These are phyloP conservation scores for Chlamydomonas sp. DNA, from an alignment of 139 green algal genomes.

Conservation along the genomic window DNA sequence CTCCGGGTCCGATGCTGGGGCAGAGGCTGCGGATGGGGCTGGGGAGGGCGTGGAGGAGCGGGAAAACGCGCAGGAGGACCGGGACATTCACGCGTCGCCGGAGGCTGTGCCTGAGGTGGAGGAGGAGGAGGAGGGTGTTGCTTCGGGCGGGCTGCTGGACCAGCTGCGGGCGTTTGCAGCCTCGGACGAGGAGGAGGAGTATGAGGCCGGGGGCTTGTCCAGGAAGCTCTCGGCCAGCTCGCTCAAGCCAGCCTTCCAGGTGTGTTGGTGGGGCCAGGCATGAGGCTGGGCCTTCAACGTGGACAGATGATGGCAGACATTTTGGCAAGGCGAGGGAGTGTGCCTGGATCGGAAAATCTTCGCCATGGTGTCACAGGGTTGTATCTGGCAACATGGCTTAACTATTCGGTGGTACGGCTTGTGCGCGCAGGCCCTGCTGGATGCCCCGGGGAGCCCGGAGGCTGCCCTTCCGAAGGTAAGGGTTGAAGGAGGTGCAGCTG, in stretches of 20 bases:
- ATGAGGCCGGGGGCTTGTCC: neutral
- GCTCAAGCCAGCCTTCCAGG: slow-evolving; percentile 17
- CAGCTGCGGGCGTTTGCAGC: slow-evolving; percentile 13
- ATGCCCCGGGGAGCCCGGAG: slow-evolving; percentile 19
- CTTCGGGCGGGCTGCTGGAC: neutral
- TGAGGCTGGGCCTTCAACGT: too few species aligned
- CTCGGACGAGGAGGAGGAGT: slow-evolving; percentile 9
- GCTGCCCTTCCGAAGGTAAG: slow-evolving; percentile 10
- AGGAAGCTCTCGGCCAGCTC: neutral
- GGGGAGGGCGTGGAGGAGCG: neutral
- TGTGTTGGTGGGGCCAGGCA: neutral
- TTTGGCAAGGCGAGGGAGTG: too few species aligned
- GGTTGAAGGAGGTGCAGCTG: neutral
- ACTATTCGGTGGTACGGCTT: neutral
- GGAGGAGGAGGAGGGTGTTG: neutral
- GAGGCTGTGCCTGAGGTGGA: neutral
- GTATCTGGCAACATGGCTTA: neutral
- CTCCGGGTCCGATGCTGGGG: too few species aligned
- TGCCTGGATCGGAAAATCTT: too few species aligned
- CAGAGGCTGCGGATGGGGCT: too few species aligned
- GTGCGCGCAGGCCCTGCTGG: slow-evolving; percentile 14
- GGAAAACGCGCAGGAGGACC: neutral
- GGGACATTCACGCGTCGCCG: neutral
- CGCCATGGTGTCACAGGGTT: too few species aligned
- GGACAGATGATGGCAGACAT: too few species aligned